Conservation (phyloP, 495 filamentous ascomycete species). For the Penicillium ucsense region DNA sequence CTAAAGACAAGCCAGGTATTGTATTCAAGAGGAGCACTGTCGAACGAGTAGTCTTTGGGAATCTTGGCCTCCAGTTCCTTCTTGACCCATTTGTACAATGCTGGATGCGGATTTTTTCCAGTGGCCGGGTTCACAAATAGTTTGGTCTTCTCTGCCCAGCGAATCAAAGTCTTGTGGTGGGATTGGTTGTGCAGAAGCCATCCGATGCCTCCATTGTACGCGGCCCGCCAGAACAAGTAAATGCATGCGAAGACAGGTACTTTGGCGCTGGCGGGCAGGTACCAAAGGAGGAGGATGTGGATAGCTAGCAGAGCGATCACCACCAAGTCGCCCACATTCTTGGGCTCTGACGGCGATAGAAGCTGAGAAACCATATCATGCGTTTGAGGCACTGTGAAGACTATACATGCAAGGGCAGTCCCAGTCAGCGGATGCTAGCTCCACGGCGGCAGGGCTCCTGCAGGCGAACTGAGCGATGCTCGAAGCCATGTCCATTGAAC, state of each 20-base stretch:
- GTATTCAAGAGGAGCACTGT: slow-evolving; percentile 88
- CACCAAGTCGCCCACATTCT: slow-evolving; percentile 77
- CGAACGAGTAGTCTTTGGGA: slow-evolving; percentile 86
- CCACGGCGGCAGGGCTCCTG: slow-evolving; percentile 1
- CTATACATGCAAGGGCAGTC: slow-evolving; percentile 35
- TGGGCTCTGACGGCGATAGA: slow-evolving; percentile 87
- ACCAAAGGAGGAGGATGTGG: slow-evolving; percentile 62
- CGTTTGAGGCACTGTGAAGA: slow-evolving; percentile 91
- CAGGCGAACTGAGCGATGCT: no score
- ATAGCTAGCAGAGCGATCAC: slow-evolving; percentile 72
- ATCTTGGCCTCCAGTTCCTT: slow-evolving; percentile 90
- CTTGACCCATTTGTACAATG: slow-evolving; percentile 73
- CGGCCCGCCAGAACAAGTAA: slow-evolving; percentile 86
- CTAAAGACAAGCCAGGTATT: slow-evolving; percentile 98
- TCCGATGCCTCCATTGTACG: slow-evolving; percentile 91
- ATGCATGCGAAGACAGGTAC: slow-evolving; percentile 66
- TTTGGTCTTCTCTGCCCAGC: slow-evolving; percentile 75
- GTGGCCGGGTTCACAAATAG: slow-evolving; percentile 78
- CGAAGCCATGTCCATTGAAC: no score
- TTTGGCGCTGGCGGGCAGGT: slow-evolving; percentile 55
- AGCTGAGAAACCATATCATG: slow-evolving; percentile 99
- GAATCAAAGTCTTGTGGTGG: slow-evolving; percentile 71
- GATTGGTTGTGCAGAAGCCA: slow-evolving; percentile 84
- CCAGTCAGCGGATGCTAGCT: slow-evolving; percentile 11
- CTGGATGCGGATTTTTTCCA: slow-evolving; percentile 71